Conservation (phyloP, 768 basidiomycete genomes). For the Lactarius tabidus region DNA sequence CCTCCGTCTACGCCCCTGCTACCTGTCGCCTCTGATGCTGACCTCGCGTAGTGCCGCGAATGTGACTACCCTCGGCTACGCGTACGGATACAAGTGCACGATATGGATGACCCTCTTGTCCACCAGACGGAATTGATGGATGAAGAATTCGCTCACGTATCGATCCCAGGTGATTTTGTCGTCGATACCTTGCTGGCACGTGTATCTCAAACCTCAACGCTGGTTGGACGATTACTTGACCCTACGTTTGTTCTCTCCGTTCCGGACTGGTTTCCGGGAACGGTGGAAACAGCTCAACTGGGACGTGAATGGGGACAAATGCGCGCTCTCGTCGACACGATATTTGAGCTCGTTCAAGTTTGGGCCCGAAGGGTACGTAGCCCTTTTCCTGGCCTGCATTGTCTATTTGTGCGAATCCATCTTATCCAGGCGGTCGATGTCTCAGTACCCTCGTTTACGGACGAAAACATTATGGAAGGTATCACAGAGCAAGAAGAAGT, state of each 20-base stretch:
- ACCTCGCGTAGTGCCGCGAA: slow-evolving; percentile 28
- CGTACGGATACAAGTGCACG: slow-evolving; percentile 31
- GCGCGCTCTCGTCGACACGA: slow-evolving; percentile 11
- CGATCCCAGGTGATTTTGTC: slow-evolving; percentile 23
- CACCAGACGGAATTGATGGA: slow-evolving; percentile 23
- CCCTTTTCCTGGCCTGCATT: background rate
- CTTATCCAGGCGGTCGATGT: background rate
- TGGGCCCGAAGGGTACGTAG: slow-evolving; percentile 21
- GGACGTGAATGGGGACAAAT: slow-evolving; percentile 6
- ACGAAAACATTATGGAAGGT: slow-evolving; percentile 1
- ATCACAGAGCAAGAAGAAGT: slow-evolving; percentile 15
- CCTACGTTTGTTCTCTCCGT: slow-evolving; percentile 7
- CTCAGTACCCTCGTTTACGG: slow-evolving; percentile 12
- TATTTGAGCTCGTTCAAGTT: slow-evolving; percentile 25
- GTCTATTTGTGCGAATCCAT: background rate
- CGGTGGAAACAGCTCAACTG: slow-evolving; percentile 27
- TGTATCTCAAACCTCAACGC: slow-evolving; percentile 13
- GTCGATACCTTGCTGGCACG: slow-evolving; percentile 29
- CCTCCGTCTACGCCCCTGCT: too few relatives aligned
- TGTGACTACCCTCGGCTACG: slow-evolving; percentile 30
- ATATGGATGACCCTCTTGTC: slow-evolving; percentile 30
- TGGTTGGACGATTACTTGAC: background rate
- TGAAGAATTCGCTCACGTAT: slow-evolving; percentile 15
- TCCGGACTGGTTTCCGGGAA: slow-evolving; percentile 36
- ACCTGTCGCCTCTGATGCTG: too few relatives aligned